Conservation (phyloP, 192 early-diverging fungal species). For the Podila epigama region DNA sequence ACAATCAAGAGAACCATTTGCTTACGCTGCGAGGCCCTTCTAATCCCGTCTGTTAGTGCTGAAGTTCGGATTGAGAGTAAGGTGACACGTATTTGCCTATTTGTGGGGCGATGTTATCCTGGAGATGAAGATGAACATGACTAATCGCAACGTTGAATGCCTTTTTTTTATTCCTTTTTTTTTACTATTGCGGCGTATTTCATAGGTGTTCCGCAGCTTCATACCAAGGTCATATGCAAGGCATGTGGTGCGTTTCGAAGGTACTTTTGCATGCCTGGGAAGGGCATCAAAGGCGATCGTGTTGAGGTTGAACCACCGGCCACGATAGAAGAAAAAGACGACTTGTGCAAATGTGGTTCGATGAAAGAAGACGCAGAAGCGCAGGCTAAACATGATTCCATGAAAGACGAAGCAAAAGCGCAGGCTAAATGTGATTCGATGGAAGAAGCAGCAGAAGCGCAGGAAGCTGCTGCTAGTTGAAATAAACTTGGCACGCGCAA, state of each 20-base stretch:
- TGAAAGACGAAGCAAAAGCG: neutral
- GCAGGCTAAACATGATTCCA: neutral
- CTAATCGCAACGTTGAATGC: too few relatives aligned
- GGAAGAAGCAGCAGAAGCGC: too few relatives aligned
- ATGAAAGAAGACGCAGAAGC: neutral
- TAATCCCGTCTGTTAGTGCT: constrained; percentile 60
- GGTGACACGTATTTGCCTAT: neutral
- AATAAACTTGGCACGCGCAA: too few relatives aligned
- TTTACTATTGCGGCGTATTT: neutral
- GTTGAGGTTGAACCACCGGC: constrained; percentile 1
- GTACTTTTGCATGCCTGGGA: constrained; percentile 40
- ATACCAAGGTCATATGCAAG: constrained; percentile 40
- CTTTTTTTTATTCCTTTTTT: neutral
- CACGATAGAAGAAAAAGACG: neutral
- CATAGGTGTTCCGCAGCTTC: constrained; percentile 45
- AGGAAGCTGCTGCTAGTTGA: too few relatives aligned
- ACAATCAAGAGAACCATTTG: constrained; percentile 63
- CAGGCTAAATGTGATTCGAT: too few relatives aligned
- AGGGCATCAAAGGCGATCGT: constrained; percentile 23
- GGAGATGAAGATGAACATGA: too few relatives aligned
- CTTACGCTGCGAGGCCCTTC: constrained; percentile 59
- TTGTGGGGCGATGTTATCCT: too few relatives aligned
- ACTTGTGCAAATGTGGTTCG: neutral
- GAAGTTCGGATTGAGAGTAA: constrained; percentile 53
- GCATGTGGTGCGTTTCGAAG: constrained; percentile 51